Percentiles rank a stretch among this genome's conserved stretches.
Conservation (phyloP, 345 rosid genomes). For the Linum trigynum region DNA sequence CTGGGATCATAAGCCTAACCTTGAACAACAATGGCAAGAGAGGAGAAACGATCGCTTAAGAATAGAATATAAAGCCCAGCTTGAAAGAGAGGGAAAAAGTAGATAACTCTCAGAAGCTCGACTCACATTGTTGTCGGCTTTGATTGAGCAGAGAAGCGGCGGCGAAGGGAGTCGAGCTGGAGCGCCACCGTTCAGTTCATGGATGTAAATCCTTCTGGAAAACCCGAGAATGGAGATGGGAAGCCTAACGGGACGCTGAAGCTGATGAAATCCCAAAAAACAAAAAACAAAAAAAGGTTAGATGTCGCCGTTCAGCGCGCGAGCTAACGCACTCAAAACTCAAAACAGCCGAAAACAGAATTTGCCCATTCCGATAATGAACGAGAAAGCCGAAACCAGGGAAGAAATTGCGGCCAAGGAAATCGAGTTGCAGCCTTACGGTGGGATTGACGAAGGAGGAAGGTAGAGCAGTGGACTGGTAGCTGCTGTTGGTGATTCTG, state of each 20-base stretch:
- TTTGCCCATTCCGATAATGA: too few species aligned
- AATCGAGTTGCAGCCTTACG: neutral
- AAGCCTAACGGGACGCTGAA: neutral
- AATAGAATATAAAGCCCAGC: neutral
- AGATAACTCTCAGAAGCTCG: neutral
- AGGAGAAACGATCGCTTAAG: neutral
- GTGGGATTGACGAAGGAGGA: neutral
- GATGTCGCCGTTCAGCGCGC: neutral
- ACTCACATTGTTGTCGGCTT: neutral
- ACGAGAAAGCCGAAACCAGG: too few species aligned
- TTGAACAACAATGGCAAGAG: slow-evolving; percentile 1
- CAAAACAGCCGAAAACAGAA: neutral
- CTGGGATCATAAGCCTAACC: slow-evolving; percentile 24
- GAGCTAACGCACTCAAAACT: too few species aligned
- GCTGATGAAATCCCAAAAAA: too few species aligned
- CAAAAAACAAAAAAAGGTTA: too few species aligned
- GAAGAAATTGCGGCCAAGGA: neutral
- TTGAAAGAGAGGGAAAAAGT: neutral
- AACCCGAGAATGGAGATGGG: neutral
- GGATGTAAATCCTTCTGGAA: neutral
- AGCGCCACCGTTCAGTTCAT: neutral
- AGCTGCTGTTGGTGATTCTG: neutral
- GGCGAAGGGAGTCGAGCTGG: neutral
- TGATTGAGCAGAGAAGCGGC: neutral
- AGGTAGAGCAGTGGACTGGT: neutral